These are phyloP conservation scores for Clavaria fumosa DNA, from an alignment of 768 basidiomycete genomes.

Conservation along the genomic window DNA sequence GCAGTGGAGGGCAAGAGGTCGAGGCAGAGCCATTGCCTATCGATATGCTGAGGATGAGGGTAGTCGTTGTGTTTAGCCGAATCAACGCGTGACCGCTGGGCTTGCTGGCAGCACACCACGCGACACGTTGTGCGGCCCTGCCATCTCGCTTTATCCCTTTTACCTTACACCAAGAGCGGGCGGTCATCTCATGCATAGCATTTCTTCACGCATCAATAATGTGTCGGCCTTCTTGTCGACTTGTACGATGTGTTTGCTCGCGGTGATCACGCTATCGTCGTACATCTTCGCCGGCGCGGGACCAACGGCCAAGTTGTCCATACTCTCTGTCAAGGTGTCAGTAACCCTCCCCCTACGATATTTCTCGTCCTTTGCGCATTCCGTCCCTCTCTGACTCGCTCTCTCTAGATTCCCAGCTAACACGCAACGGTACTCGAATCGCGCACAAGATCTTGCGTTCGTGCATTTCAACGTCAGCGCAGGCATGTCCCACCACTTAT, in stretches of 20 bases:
- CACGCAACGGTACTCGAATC: constrained; percentile 37
- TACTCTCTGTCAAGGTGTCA: constrained; percentile 67
- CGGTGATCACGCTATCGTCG: constrained; percentile 58
- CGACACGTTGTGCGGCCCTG: no score
- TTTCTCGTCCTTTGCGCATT: not conserved
- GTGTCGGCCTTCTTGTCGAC: constrained; percentile 58
- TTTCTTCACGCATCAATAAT: constrained; percentile 59
- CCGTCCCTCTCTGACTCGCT: not conserved
- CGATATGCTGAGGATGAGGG: no score
- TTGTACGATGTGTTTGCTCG: constrained; percentile 58
- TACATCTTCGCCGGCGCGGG: constrained; percentile 45
- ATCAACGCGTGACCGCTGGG: no score
- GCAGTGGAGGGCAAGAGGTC: no score
- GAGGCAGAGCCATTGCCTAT: no score
- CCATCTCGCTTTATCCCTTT: no score
- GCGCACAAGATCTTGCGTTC: constrained; percentile 63
- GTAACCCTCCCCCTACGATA: constrained; percentile 14
- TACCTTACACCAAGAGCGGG: no score
- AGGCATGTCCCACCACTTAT: constrained; percentile 30
- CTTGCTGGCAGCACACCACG: no score
- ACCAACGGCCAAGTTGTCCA: constrained; percentile 39
- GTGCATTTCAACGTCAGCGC: constrained; percentile 70
- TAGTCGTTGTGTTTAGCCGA: no score
- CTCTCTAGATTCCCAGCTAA: constrained; percentile 29
- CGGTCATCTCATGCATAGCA: constrained; percentile 60